phyloP scores from a whole-genome alignment of 2,329 filamentous ascomycete genomes.

The Hymenoscyphus repandus region DNA sequence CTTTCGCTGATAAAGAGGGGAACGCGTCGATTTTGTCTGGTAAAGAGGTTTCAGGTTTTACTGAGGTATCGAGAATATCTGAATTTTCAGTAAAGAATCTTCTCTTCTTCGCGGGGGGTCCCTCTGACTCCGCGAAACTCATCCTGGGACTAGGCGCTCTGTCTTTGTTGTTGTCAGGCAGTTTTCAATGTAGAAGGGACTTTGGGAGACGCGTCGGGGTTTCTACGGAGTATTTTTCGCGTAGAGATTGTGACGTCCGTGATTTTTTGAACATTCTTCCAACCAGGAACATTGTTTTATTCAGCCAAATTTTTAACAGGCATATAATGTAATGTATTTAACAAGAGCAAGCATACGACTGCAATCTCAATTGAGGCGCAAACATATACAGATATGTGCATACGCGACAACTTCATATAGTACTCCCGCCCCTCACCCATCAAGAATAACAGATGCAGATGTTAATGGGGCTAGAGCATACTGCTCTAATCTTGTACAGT shows the following conservation, averaged over 20 bases:
- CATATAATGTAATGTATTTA: conserved; percentile 26
- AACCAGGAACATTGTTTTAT: neutral
- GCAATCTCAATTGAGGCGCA: conserved; percentile 11
- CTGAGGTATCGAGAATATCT: conserved; percentile 20
- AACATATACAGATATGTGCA: conserved; percentile 15
- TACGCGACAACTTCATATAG: conserved; percentile 31
- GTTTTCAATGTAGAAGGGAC: neutral
- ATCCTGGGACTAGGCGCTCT: conserved; percentile 25
- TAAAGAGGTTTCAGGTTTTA: conserved; percentile 15
- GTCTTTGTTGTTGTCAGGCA: conserved; percentile 7
- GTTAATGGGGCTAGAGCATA: conserved; percentile 30
- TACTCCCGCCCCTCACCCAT: conserved; percentile 27
- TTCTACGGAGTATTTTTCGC: conserved; percentile 7
- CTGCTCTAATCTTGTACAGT: conserved; percentile 32
- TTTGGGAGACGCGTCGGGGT: conserved; percentile 20
- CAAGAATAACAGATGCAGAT: conserved; percentile 30
- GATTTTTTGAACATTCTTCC: neutral
- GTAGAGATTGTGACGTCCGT: conserved; percentile 16
- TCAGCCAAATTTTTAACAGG: neutral
- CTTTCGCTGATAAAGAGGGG: conserved; percentile 1
- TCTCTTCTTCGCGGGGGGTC: conserved; percentile 43
- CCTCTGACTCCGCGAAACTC: conserved; percentile 35
- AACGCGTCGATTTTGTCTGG: conserved; percentile 28
- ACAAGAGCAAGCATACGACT: conserved; percentile 22
- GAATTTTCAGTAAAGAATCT: conserved; percentile 40